Evolutionary conservation across 352 stramenopile species (phyloP), one percentile per base, ranked within the genome.

Genomic region (Phytophthora litchii): DNA sequence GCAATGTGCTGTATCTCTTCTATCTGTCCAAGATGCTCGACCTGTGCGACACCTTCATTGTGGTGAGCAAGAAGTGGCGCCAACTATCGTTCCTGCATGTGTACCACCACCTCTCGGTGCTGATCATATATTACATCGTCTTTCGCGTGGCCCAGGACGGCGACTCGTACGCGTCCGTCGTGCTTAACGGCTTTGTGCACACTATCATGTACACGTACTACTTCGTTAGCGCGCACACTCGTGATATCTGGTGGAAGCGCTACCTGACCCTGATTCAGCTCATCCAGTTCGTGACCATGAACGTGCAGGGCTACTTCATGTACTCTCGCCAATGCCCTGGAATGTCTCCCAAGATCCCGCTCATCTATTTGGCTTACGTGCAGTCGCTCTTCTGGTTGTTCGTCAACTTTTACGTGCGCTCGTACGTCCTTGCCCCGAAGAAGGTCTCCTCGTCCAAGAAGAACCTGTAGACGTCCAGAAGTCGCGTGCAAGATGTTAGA

Each of bases 201-300:
- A 97, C 91, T 34, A 93, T 99, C 69, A 98, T 99, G 95, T 99
- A 99, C 87, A 98, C 89, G 11, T 99, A 99, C 78, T 99, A 98
- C 89, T 98, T 98, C 60, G 94, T 98, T 31, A 96, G 87, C 74
- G 93, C 97, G 70, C 92, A 98, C 78, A 98, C 93, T 37, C 97
- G 95, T 53, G 72, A 94, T 45, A 98, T 98, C 70, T 98, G 93
- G 93, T 98, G 95, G 95, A 98, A 98, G 70, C 94, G 91, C 23
- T 96, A 89, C 70, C 72, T 99, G 27, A 99, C 96, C 40, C 70
- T 84, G 16, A 86, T 98, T 54, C 96, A 99, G 80, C 72, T 98
- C 60, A 70, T 96, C 46, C 94, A 98, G 78, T 98, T 98, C 61
- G 53, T 87, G 25, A 74, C 59, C 41, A 88, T 91, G 77, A 81